Percentiles rank a stretch among this genome's conserved stretches.
phyloP scores from a whole-genome alignment of 2,329 filamentous ascomycete genomes.

The Talaromyces funiculosus region DNA sequence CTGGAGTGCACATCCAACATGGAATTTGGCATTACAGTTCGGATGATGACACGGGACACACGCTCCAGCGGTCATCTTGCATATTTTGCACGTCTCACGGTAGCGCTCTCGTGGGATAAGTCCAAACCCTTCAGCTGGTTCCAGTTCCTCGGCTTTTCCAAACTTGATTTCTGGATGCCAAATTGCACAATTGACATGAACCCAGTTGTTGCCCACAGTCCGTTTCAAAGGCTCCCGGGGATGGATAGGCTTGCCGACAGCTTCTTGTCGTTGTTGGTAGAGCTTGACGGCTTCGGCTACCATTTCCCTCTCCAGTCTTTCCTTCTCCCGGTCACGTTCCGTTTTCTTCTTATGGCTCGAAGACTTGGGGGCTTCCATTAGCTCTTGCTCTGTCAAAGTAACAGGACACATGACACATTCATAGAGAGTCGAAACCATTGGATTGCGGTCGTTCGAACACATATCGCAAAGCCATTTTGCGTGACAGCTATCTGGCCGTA shows the following conservation, averaged over 20 bases:
- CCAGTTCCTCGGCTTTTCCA: constrained; percentile 72
- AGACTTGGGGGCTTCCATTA: constrained; percentile 71
- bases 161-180: constrained; percentile 94
- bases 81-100: constrained; percentile 75
- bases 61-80: constrained; percentile 68
- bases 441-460: constrained; percentile 89
- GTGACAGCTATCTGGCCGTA: constrained; percentile 57
- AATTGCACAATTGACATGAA: constrained; percentile 87
- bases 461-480: constrained; percentile 94
- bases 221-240: constrained; percentile 89
- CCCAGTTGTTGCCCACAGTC: constrained; percentile 96
- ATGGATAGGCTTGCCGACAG: constrained; percentile 72
- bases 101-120: constrained; percentile 69
- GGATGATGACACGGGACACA: constrained; percentile 72
- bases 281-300: constrained; percentile 72
- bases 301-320: constrained; percentile 77
- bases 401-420: constrained; percentile 89
- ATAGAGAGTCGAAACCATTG: constrained; percentile 87
- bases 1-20: constrained; percentile 86
- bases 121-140: constrained; percentile 84
- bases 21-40: constrained; percentile 54
- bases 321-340: constrained; percentile 84
- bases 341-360: constrained; percentile 79
- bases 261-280: constrained; percentile 76
- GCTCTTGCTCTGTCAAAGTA: constrained; percentile 71